A percentile compares a stretch with the other conserved stretches of the same genome.
Evolutionary conservation across 805 yeast genomes (phyloP).

Genomic region (Wilhelminamyces savonicus): DNA sequence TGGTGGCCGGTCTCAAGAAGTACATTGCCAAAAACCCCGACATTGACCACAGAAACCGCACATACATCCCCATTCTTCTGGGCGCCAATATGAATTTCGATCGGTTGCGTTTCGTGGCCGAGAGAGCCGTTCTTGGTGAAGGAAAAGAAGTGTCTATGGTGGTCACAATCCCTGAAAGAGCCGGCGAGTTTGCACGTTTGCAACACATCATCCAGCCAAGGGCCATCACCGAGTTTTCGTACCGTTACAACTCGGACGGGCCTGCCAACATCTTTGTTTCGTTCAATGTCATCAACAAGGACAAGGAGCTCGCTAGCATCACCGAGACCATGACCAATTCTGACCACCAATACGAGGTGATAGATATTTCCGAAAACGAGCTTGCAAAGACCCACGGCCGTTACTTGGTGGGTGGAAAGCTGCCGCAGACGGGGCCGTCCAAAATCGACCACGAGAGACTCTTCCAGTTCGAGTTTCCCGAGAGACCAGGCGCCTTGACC

Average conservation of each 20-base stretch:
- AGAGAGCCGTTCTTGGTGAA: constrained; percentile 97
- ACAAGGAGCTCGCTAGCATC: constrained; percentile 64
- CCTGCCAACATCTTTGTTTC: constrained; percentile 82
- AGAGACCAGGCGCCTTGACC: constrained; percentile 89
- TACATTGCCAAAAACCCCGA: constrained; percentile 67
- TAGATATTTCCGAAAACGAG: constrained; percentile 86
- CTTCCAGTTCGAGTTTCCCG: constrained; percentile 90
- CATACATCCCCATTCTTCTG: constrained; percentile 79
- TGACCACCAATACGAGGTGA: constrained; percentile 60
- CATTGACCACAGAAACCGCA: constrained; percentile 59
- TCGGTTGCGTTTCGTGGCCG: constrained; percentile 90
- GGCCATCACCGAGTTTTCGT: constrained; percentile 89
- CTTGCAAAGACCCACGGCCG: constrained; percentile 96
- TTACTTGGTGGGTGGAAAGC: constrained; percentile 90
- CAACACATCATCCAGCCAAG: constrained; percentile 81
- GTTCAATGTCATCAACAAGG: constrained; percentile 74
- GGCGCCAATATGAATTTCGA: constrained; percentile 99
- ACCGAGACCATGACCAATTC: constrained; percentile 49
- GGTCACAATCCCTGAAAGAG: constrained; percentile 85
- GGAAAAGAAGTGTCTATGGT: constrained; percentile 92
- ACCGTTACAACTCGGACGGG: constrained; percentile 55
- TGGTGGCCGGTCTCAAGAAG: constrained; percentile 91
- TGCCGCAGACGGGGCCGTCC: constrained; percentile 25
- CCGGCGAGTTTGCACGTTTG: constrained; percentile 81
- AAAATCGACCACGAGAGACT: constrained; percentile 53